Evolutionary conservation across 169 alveolate species (phyloP).

Genomic region (Plasmodium gonderi): DNA sequence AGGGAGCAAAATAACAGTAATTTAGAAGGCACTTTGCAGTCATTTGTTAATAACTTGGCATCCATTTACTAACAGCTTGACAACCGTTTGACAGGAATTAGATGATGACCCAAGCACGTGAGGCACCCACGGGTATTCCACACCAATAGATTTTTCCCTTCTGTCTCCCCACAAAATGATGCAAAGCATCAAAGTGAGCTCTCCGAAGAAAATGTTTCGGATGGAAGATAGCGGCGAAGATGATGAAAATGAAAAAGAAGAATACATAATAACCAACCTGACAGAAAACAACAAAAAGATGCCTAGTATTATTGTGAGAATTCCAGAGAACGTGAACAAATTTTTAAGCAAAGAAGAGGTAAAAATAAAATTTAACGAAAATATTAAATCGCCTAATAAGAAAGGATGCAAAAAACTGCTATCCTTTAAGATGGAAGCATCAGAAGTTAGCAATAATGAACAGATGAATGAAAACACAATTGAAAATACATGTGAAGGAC

Average conservation of each 20-base stretch:
- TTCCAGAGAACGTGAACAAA: conserved; percentile 44
- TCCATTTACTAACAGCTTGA: no score
- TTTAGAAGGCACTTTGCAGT: no score
- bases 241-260: conserved; percentile 54
- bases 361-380: conserved; percentile 28
- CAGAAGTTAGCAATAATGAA: background rate
- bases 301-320: conserved; percentile 61
- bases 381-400: conserved; percentile 27
- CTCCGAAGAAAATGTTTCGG: conserved; percentile 35
- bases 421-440: conserved; percentile 53
- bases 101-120: no score
- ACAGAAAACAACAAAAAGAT: conserved; percentile 34
- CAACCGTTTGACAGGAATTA: no score
- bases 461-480: background rate
- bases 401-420: conserved; percentile 7
- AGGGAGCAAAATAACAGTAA: no score
- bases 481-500: conserved; percentile 2
- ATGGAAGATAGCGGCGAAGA: background rate
- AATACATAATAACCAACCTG: conserved; percentile 36
- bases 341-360: conserved; percentile 60
- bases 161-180: conserved; percentile 6
- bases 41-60: no score
- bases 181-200: conserved; percentile 42
- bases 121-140: no score
- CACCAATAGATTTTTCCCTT: background rate